Evolutionary conservation across 2,329 filamentous ascomycete species (phyloP).

Genomic region (Monilinia fructicola): DNA sequence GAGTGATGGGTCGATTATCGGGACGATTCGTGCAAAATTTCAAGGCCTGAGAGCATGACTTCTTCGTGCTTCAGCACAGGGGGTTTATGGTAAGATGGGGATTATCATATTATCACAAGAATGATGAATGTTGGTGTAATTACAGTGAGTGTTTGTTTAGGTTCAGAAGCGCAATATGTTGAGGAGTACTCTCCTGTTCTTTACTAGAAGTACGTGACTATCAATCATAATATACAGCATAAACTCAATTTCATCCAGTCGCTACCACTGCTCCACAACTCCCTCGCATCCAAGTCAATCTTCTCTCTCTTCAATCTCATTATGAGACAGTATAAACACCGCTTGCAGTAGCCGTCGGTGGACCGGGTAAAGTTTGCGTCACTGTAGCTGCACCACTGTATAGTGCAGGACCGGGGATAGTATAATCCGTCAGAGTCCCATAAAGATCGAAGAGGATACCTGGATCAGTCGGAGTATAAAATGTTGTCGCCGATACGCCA

Average conservation of each 20-base stretch:
- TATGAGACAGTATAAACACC: conserved; percentile 28
- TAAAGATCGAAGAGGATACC: conserved; percentile 47
- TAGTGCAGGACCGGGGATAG: conserved; percentile 42
- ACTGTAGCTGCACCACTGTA: conserved; percentile 32
- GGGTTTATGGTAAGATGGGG: not conserved
- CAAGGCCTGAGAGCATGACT: not conserved
- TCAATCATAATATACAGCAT: not conserved
- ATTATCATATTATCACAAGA: not conserved
- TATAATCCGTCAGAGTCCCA: conserved; percentile 37
- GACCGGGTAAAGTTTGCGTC: conserved; percentile 30
- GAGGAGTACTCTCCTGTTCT: not conserved
- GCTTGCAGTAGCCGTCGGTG: conserved; percentile 30
- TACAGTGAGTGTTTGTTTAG: not conserved
- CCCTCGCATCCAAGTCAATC: not conserved
- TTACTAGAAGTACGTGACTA: not conserved
- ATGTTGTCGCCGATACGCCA: conserved; percentile 43
- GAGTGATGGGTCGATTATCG: not conserved
- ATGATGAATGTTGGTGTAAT: not conserved
- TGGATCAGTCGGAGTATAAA: conserved; percentile 46
- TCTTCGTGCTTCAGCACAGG: not conserved
- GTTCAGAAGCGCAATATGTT: not conserved
- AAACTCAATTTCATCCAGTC: not conserved
- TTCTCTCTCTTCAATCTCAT: not conserved
- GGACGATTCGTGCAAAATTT: not conserved
- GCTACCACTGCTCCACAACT: too few relatives aligned